Conservation (phyloP, 2,329 filamentous ascomycete genomes). For the Coleophoma eucalyptorum region DNA sequence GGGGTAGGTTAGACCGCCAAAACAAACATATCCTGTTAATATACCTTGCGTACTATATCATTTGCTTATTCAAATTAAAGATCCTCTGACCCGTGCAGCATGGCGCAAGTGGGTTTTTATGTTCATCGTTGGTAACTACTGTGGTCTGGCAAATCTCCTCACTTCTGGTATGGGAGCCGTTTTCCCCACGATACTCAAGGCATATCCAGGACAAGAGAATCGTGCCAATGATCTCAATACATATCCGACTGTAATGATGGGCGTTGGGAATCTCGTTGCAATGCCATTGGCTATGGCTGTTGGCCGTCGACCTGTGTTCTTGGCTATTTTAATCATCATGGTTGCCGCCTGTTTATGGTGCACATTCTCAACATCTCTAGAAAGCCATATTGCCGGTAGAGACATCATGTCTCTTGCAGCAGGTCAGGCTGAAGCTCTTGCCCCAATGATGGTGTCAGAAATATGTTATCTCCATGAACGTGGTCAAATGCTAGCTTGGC, state of each 20-base stretch:
- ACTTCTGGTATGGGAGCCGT: neutral
- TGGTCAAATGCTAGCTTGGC: neutral
- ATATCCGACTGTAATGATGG: slow-evolving; percentile 24
- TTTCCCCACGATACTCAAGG: neutral
- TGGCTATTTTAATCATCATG: slow-evolving; percentile 23
- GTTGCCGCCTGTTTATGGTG: slow-evolving; percentile 23
- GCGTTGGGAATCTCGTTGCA: slow-evolving; percentile 24
- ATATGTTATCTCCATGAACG: neutral
- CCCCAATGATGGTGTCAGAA: slow-evolving; percentile 5
- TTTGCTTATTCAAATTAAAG: slow-evolving; percentile 3
- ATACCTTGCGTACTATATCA: neutral
- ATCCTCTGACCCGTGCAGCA: slow-evolving; percentile 22
- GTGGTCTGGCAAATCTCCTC: neutral
- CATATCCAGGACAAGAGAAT: slow-evolving; percentile 8
- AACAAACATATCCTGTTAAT: no score
- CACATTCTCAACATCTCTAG: slow-evolving; percentile 16
- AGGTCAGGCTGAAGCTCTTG: slow-evolving; percentile 16
- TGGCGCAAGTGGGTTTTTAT: slow-evolving; percentile 21
- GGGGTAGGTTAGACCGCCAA: neutral
- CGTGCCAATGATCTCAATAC: slow-evolving; percentile 26
- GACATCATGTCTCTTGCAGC: slow-evolving; percentile 26
- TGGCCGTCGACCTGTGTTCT: slow-evolving; percentile 27
- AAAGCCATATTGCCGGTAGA: slow-evolving; percentile 23
- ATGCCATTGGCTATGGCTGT: slow-evolving; percentile 30
- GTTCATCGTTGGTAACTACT: slow-evolving; percentile 5